Base-by-base conservation (phyloP, 202 grass and related monocot species). In the Panicum hallii region DNA sequence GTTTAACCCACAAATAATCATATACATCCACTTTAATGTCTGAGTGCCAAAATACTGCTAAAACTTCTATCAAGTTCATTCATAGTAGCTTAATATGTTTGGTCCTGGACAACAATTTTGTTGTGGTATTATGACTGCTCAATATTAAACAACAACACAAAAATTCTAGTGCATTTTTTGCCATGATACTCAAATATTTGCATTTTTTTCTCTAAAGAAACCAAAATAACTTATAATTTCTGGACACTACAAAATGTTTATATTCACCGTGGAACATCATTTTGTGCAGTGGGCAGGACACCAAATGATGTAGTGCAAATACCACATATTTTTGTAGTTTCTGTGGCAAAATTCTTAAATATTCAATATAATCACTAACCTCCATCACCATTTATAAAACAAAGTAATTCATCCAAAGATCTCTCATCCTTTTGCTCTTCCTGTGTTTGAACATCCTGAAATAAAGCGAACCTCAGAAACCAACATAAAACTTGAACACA, bases 311-410 rank as follows among this genome's bases (percentile, higher is more conserved):
- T 47, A 69, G 2, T 6, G 11, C 11, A 70, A 70, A 70, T 20
- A 47, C 11, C 10, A 47, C 11, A 70, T 11, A 48, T 12, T 71
- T 22, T 7, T 54, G 15, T 0, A 14, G 44, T 44, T 69, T 70
- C 13, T 30, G 45, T 49, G 23, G 3, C 14, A 72, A 34, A 32
- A 52, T 52, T 48, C 26, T 52, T 7, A 34, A 17, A 32, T 72
- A 72, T 50, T 72, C 23, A 28, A 50, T 72, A 52, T n/a, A 54
- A 36, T 11, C 48, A 53, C 71, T 54, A 74, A 99, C 97, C 97
- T 93, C 91, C 92, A 87, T 94, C 87, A 32, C 97, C 97, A 97
- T 99, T 99, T 84, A 99, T 99, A 85, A 94, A 99, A 86, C 93
- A 97, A 65, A 99, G 70, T 74, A 99, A 85, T 74, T 99, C 97